phyloP scores from a whole-genome alignment of 2,329 filamentous ascomycete genomes.

The Exophiala oligosperma region DNA sequence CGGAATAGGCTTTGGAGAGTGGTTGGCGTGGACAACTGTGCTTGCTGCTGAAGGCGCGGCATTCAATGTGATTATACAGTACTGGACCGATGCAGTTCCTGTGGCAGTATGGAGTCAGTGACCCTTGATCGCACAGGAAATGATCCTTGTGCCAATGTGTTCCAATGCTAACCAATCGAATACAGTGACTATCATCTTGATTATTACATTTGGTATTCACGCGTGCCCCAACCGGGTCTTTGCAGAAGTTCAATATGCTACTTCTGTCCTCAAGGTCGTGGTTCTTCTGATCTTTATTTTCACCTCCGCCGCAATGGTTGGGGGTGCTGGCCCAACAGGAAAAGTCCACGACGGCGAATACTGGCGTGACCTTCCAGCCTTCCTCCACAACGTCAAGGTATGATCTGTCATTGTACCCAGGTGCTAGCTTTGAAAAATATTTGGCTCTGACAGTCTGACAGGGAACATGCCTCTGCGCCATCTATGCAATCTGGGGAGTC shows the following conservation, averaged over 20 bases:
- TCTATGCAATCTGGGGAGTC: conserved; percentile 1
- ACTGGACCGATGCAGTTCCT: conserved; percentile 25
- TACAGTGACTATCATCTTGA: conserved; percentile 20
- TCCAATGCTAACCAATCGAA: conserved; percentile 7
- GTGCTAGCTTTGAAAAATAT: neutral
- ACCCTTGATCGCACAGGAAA: neutral
- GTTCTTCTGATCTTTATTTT: conserved; percentile 1
- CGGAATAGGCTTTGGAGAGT: conserved; percentile 32
- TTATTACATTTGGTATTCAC: conserved; percentile 36
- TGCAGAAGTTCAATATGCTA: conserved; percentile 5
- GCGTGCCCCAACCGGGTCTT: conserved; percentile 51
- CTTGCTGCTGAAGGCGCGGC: conserved; percentile 31
- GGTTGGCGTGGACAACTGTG: conserved; percentile 31
- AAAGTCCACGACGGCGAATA: conserved; percentile 76
- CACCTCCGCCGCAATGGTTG: conserved; percentile 4
- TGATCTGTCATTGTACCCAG: neutral
- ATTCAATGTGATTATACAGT: conserved; percentile 30
- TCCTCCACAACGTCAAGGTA: conserved; percentile 8
- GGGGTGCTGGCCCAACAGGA: conserved; percentile 32
- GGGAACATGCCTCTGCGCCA: conserved; percentile 12
- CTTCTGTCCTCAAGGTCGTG: conserved; percentile 3
- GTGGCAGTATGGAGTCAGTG: neutral
- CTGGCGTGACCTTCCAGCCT: conserved; percentile 2
- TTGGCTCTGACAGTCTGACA: neutral
- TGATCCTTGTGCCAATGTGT: neutral